phyloP scores from a whole-genome alignment of 805 yeast genomes.

The Clavispora vitiphila region DNA sequence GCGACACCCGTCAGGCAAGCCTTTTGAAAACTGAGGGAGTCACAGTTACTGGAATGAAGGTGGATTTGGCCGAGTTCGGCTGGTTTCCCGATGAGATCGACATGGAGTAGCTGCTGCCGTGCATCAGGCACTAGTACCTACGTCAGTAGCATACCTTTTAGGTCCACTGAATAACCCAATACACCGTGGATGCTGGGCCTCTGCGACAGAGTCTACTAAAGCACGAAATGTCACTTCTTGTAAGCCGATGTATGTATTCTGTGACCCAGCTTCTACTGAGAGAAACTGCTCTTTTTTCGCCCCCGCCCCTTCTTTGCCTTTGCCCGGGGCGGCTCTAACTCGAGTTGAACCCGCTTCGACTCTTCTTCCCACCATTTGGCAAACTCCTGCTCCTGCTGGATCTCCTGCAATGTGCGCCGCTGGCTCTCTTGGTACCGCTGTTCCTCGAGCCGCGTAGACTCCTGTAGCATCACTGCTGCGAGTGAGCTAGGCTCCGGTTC shows the following conservation, averaged over 20 bases:
- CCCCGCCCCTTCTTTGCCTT: constrained; percentile 6
- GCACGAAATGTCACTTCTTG: no score
- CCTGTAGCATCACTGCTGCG: constrained; percentile 44
- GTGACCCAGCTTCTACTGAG: not conserved
- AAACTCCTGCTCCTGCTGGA: constrained; percentile 78
- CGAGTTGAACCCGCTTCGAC: constrained; percentile 55
- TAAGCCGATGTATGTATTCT: not conserved
- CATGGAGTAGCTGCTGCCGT: no score
- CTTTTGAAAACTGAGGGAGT: constrained; percentile 46
- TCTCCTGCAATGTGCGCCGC: constrained; percentile 54
- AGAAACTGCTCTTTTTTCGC: constrained; percentile 5
- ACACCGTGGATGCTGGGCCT: no score
- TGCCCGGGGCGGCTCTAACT: constrained; percentile 15
- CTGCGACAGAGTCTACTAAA: no score
- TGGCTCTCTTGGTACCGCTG: constrained; percentile 23
- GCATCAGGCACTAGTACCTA: no score
- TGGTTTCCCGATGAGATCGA: constrained; percentile 61
- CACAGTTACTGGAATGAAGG: constrained; percentile 24
- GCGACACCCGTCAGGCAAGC: constrained; percentile 44
- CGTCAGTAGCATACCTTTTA: no score
- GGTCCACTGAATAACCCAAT: no score
- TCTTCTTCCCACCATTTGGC: constrained; percentile 87
- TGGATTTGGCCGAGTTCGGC: constrained; percentile 47
- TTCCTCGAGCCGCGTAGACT: constrained; percentile 30
- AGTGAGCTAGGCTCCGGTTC: constrained; percentile 16